These are phyloP conservation scores for Euphorbia tirucalli DNA, from an alignment of 345 rosid species.

Conservation along the genomic window DNA sequence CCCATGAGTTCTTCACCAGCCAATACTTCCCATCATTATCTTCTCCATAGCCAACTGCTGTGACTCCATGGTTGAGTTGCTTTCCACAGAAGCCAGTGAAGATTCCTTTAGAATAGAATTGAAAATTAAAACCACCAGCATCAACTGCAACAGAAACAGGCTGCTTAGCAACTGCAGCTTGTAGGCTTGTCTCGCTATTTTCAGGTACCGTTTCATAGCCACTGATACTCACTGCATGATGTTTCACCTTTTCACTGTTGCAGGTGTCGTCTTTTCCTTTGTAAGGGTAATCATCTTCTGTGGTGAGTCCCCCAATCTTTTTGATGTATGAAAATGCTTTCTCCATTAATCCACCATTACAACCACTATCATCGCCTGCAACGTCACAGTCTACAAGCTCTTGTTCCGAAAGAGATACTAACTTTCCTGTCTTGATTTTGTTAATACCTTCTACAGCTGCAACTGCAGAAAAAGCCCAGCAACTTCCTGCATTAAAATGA, in stretches of 20 bases:
- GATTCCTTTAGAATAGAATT: conserved; percentile 64
- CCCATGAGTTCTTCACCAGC: conserved; percentile 95
- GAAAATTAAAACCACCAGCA: conserved; percentile 59
- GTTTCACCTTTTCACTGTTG: conserved; percentile 31
- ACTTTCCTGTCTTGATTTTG: conserved; percentile 59
- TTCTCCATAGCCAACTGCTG: conserved; percentile 73
- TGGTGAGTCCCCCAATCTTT: conserved; percentile 56
- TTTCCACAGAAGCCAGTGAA: conserved; percentile 58
- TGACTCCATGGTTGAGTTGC: conserved; percentile 72
- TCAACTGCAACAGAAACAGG: conserved; percentile 88
- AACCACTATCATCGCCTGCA: conserved; percentile 42
- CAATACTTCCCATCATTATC: conserved; percentile 48
- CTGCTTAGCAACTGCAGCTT: conserved; percentile 57
- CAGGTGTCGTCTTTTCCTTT: conserved; percentile 42
- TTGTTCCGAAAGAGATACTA: conserved; percentile 76
- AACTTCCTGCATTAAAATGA: conserved; percentile 52
- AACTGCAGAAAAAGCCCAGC: conserved; percentile 95
- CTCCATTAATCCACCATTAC: conserved; percentile 80
- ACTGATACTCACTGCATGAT: conserved; percentile 43
- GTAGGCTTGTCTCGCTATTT: conserved; percentile 50
- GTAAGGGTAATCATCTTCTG: conserved; percentile 62
- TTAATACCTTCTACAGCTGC: conserved; percentile 83
- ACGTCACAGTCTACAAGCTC: conserved; percentile 78
- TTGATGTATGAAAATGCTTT: conserved; percentile 53
- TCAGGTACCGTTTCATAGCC: conserved; percentile 41